Conservation (phyloP, 495 filamentous ascomycete genomes). For the Jackrogersella minutella region DNA sequence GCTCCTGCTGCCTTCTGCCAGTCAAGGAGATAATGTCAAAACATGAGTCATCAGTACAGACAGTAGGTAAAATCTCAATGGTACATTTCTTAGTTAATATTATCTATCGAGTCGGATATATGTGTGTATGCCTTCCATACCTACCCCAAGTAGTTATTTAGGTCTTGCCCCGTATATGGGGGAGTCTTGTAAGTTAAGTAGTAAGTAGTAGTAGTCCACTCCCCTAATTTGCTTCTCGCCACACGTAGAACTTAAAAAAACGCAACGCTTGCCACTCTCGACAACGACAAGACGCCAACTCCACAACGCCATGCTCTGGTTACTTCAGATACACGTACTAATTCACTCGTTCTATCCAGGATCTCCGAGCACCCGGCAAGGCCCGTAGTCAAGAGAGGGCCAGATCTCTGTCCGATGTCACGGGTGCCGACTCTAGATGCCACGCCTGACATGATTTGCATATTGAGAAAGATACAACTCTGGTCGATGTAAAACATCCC, state of each 20-base stretch:
- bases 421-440: neutral
- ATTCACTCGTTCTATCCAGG: neutral
- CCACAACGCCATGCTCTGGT: slow-evolving; percentile 35
- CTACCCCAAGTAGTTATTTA: neutral
- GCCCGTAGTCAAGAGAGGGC: slow-evolving; percentile 7
- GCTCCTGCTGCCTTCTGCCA: too few species aligned
- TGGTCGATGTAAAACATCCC: neutral
- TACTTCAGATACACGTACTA: slow-evolving; percentile 8
- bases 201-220: too few species aligned
- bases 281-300: slow-evolving; percentile 21
- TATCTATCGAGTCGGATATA: too few species aligned
- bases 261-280: neutral
- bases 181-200: neutral
- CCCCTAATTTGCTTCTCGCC: neutral
- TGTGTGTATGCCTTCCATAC: too few species aligned
- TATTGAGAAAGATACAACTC: neutral
- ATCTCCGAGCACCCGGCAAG: slow-evolving; percentile 11
- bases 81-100: too few species aligned
- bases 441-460: neutral
- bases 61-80: too few species aligned
- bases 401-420: neutral
- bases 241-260: slow-evolving; percentile 13
- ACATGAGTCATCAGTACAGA: too few species aligned
- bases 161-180: neutral
- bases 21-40: too few species aligned